Conservation (phyloP, 1,284 basidiomycete genomes). For the Trichosporon sp. region DNA sequence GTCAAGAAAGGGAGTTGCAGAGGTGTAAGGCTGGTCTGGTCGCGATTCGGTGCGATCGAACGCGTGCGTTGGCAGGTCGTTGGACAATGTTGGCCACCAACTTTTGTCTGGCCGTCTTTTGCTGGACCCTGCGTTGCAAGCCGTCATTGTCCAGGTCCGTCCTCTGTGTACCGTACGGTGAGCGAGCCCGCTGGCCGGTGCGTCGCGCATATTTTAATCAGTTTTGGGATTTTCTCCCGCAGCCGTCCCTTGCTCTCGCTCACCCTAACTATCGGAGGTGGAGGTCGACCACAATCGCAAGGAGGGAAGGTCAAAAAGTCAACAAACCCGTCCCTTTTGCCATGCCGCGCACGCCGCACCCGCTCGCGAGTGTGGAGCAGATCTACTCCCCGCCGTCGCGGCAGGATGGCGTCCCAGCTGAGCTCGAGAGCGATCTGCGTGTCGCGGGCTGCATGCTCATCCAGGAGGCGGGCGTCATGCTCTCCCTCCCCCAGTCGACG, state of each 20-base stretch:
- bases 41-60: not conserved
- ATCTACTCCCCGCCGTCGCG: constrained; percentile 76
- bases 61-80: constrained; percentile 7
- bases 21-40: not conserved
- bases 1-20: not conserved
- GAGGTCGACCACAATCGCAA: constrained; percentile 11
- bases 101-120: constrained; percentile 28
- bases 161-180: not conserved
- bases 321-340: not conserved
- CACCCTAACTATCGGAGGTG: not conserved
- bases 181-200: not conserved
- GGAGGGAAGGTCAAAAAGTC: not conserved
- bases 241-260: not conserved
- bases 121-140: constrained; percentile 11
- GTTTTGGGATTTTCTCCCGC: constrained; percentile 27
- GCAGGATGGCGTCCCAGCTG: constrained; percentile 75
- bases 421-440: constrained; percentile 82
- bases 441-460: constrained; percentile 89
- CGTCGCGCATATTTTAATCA: constrained; percentile 22
- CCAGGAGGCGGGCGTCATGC: constrained; percentile 86
- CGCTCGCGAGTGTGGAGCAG: constrained; percentile 79
- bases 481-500: constrained; percentile 93
- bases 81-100: constrained; percentile 22
- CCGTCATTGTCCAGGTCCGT: not conserved
- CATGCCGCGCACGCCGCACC: constrained; percentile 65